These are phyloP conservation scores for Staphylotrichum tortipilum DNA, from an alignment of 495 filamentous ascomycete species.

Conservation along the genomic window DNA sequence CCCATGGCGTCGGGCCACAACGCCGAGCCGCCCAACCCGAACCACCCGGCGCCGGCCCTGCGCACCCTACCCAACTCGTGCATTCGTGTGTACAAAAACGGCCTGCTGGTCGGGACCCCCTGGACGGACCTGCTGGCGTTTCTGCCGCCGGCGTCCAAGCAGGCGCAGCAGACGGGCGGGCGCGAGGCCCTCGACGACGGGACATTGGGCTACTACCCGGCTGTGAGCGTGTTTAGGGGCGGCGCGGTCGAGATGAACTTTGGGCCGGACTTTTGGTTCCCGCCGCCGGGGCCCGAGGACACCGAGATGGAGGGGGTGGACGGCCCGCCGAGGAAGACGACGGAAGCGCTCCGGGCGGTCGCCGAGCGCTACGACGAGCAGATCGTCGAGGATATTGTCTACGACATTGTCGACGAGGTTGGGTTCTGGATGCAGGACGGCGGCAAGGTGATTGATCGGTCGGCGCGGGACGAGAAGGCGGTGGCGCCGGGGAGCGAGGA, in stretches of 20 bases:
- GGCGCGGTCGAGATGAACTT: conserved; percentile 90
- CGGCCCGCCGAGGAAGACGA: conserved; percentile 9
- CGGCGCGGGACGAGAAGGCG: conserved; percentile 31
- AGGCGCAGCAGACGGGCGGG: conserved; percentile 62
- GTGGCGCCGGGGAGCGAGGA: conserved; percentile 39
- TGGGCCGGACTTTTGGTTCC: conserved; percentile 81
- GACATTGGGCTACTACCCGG: conserved; percentile 89
- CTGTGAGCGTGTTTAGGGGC: conserved; percentile 82
- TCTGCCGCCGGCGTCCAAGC: conserved; percentile 79
- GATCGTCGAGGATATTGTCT: conserved; percentile 88
- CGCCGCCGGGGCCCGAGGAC: conserved; percentile 54
- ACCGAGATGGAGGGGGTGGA: conserved; percentile 43
- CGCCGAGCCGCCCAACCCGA: conserved; percentile 51
- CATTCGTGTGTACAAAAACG: conserved; percentile 90
- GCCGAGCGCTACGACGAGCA: conserved; percentile 84
- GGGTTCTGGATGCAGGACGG: conserved; percentile 68
- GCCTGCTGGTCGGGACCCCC: conserved; percentile 71
- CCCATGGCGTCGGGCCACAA: conserved; percentile 40
- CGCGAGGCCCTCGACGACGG: conserved; percentile 85
- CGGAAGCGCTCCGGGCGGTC: conserved; percentile 44
- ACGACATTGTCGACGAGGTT: conserved; percentile 86
- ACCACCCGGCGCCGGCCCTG: conserved; percentile 61
- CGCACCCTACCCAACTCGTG: conserved; percentile 78
- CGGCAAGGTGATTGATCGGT: conserved; percentile 36
- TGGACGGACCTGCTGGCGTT: conserved; percentile 88